Percentiles rank a stretch among this genome's conserved stretches.
These are phyloP conservation scores for Xerocomus minutiporus DNA, from an alignment of 1,284 basidiomycete species.

Conservation along the genomic window DNA sequence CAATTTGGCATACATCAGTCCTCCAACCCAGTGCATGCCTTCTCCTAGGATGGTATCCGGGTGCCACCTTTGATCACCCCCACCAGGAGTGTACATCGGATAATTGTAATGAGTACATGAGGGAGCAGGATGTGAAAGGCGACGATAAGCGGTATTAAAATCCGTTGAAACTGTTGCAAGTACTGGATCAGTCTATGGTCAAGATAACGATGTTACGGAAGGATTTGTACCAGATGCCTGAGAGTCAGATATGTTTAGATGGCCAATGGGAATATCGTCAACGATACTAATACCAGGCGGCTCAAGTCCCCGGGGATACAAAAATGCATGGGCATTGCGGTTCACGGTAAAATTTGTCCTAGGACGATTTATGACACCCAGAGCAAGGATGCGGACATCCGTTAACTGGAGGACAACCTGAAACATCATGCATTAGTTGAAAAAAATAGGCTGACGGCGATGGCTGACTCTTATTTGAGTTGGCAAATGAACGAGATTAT, in stretches of 20 bases:
- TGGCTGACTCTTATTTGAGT: slow-evolving; percentile 53
- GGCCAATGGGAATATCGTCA: not conserved
- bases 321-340: slow-evolving; percentile 55
- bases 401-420: slow-evolving; percentile 65
- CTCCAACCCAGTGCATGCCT: slow-evolving; percentile 69
- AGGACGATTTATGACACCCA: slow-evolving; percentile 60
- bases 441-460: slow-evolving; percentile 6
- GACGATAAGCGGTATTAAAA: slow-evolving; percentile 32
- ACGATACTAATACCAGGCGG: not conserved
- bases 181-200: not conserved
- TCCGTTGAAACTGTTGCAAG: slow-evolving; percentile 4
- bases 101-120: slow-evolving; percentile 53
- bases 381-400: slow-evolving; percentile 68
- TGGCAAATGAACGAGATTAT: slow-evolving; percentile 56
- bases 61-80: slow-evolving; percentile 63
- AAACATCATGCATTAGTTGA: slow-evolving; percentile 5
- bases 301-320: slow-evolving; percentile 66
- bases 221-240: slow-evolving; percentile 6
- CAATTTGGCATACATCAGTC: slow-evolving; percentile 51
- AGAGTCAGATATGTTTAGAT: not conserved
- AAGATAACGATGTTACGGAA: not conserved
- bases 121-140: slow-evolving; percentile 54
- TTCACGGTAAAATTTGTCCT: slow-evolving; percentile 56
- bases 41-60: slow-evolving; percentile 51
- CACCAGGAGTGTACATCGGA: slow-evolving; percentile 67